Base-by-base conservation (phyloP, 164 flowering plant genomes). In the Tetracentron sinense region DNA sequence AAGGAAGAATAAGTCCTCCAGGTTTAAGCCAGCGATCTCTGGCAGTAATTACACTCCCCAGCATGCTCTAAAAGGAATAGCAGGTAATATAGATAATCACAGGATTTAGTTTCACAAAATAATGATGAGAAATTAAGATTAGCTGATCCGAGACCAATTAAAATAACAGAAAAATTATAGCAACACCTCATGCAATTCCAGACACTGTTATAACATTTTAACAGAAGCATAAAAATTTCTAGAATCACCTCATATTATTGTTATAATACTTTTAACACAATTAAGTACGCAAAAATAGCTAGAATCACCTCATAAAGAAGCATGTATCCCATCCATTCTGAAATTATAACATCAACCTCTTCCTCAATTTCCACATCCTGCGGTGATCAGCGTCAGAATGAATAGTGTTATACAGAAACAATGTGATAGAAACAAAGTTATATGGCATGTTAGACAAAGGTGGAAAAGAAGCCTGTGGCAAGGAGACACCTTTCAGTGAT, bases 271-370 rank as follows among this genome's bases (percentile, higher is more conserved):
- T n/a, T n/a, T n/a, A n/a, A n/a, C n/a, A n/a, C n/a, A n/a, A n/a
- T n/a, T n/a, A n/a, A n/a, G n/a, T 30, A 19, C 1, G 19, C 17
- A 11, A 57, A 6, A 46, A 53, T 8, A 30, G 33, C 20, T 44
- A 38, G 12, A 64, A 54, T 62, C 59, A 92, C 98, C 97, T 95
- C 97, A 74, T 95, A 95, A 38, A 92, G 72, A 64, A 95, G 97
- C 97, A 95, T 92, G 78, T 89, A 95, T 27, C 99, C 99, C 99
- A 95, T 95, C 99, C 99, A 95, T 72, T 95, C 99, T 42, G 97
- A 95, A 71, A 95, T 80, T 66, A 95, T 92, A 58, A 95, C 96
- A 82, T 95, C 99, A 73, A 95, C 97, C 68, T 75, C 84, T 72
- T 90, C 99, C 65, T 85, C 81, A 71, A 95, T 95, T 69, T 82